These are phyloP conservation scores for Camellia oleifera DNA, from an alignment of 179 eudicot species.

Conservation along the genomic window DNA sequence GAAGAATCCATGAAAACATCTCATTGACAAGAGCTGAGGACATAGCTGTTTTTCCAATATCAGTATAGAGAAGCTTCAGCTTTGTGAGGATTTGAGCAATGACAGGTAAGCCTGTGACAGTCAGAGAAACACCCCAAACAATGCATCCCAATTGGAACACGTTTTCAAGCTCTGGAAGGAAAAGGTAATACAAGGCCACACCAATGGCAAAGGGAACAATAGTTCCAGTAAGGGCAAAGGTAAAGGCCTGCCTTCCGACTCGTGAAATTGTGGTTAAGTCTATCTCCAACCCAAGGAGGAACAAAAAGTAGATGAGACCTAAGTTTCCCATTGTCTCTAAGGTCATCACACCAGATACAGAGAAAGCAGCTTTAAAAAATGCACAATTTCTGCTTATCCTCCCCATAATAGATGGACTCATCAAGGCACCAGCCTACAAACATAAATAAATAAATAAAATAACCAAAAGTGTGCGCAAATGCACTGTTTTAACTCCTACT, in stretches of 20 bases:
- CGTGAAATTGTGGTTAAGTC: constrained; percentile 42
- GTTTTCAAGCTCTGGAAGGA: neutral
- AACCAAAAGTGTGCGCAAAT: too few relatives aligned
- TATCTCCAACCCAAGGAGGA: constrained; percentile 56
- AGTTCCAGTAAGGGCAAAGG: constrained; percentile 23
- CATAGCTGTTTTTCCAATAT: constrained; percentile 38
- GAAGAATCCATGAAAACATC: constrained; percentile 30
- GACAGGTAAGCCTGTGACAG: constrained; percentile 39
- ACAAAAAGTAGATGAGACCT: constrained; percentile 49
- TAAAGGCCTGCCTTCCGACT: constrained; percentile 17
- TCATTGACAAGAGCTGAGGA: constrained; percentile 31
- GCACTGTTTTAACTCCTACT: too few relatives aligned
- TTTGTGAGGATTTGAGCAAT: constrained; percentile 36
- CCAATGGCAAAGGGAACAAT: constrained; percentile 32
- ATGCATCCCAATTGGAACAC: constrained; percentile 8
- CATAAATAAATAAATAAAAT: too few relatives aligned
- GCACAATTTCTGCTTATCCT: neutral
- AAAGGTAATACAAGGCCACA: constrained; percentile 10
- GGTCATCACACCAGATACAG: constrained; percentile 21
- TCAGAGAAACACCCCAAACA: constrained; percentile 36
- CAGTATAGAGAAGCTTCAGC: constrained; percentile 45
- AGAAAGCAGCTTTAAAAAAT: constrained; percentile 18
- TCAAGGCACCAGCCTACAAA: constrained; percentile 40
- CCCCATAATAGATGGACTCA: constrained; percentile 43
- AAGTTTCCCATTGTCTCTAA: constrained; percentile 54